Percentiles rank a stretch among this genome's conserved stretches.
phyloP scores from a whole-genome alignment of 2,329 filamentous ascomycete genomes.

The Aureobasidium sp. region DNA sequence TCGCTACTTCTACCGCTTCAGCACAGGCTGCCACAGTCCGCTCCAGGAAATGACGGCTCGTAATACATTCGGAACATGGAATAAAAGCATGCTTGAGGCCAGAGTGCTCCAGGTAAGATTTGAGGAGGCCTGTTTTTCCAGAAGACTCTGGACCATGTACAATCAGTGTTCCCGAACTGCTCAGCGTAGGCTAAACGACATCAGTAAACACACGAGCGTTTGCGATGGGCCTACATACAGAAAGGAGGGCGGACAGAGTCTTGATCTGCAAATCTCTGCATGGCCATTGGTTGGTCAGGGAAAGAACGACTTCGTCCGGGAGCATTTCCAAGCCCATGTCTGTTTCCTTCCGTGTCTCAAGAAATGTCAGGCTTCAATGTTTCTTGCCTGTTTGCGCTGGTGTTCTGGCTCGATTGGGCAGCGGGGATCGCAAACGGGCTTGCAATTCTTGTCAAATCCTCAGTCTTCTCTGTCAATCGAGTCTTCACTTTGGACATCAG shows the following conservation, averaged over 20 bases:
- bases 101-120: conserved; percentile 49
- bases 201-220: background rate
- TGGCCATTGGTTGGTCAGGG: conserved; percentile 31
- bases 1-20: conserved; percentile 24
- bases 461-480: too few species aligned
- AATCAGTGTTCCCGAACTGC: conserved; percentile 65
- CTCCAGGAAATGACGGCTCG: conserved; percentile 68
- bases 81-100: conserved; percentile 52
- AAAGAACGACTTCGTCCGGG: conserved; percentile 27
- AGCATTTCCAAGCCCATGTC: conserved; percentile 25
- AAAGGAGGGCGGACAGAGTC: conserved; percentile 38
- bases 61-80: conserved; percentile 68
- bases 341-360: conserved; percentile 4
- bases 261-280: conserved; percentile 40
- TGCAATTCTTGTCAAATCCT: background rate
- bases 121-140: conserved; percentile 69
- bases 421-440: background rate
- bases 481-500: background rate
- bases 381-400: background rate
- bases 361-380: background rate
- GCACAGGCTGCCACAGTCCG: conserved; percentile 50
- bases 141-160: conserved; percentile 80
- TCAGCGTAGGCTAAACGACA: conserved; percentile 48
- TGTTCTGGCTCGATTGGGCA: background rate
- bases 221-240: conserved; percentile 27